Conservation (phyloP, 768 basidiomycete species). For the Termitomyces sp. region DNA sequence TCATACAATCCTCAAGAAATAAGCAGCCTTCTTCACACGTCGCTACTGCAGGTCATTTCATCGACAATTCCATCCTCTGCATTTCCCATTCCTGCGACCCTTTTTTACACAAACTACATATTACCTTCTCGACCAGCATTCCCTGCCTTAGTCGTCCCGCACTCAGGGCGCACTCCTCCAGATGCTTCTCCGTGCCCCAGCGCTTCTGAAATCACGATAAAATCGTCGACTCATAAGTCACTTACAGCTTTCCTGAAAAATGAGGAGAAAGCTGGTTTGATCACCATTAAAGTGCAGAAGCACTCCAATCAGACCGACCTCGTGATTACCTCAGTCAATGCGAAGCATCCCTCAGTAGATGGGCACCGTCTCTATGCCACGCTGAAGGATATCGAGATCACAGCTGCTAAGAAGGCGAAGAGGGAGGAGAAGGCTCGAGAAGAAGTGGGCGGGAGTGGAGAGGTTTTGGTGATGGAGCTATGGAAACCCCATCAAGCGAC, state of each 20-base stretch:
- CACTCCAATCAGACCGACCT: slow-evolving; percentile 49
- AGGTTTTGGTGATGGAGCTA: slow-evolving; percentile 61
- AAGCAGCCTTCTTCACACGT: slow-evolving; percentile 50
- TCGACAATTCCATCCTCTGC: slow-evolving; percentile 43
- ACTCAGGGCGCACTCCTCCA: slow-evolving; percentile 17
- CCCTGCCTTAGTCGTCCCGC: slow-evolving; percentile 36
- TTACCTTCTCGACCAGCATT: slow-evolving; percentile 80
- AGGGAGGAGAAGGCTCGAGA: slow-evolving; percentile 50
- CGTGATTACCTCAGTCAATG: slow-evolving; percentile 51
- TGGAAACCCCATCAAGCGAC: slow-evolving; percentile 73
- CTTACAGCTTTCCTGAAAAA: slow-evolving; percentile 77
- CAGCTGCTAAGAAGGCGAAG: slow-evolving; percentile 56
- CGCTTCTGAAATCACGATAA: slow-evolving; percentile 61
- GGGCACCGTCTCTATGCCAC: slow-evolving; percentile 54
- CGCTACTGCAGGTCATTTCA: slow-evolving; percentile 66
- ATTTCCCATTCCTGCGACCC: slow-evolving; percentile 76
- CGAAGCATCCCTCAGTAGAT: slow-evolving; percentile 52
- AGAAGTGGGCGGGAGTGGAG: slow-evolving; percentile 36
- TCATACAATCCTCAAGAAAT: slow-evolving; percentile 44
- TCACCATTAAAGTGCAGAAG: slow-evolving; percentile 68
- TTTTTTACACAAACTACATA: slow-evolving; percentile 73
- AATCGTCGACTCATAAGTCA: slow-evolving; percentile 77
- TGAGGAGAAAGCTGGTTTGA: slow-evolving; percentile 67
- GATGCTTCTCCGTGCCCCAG: slow-evolving; percentile 30
- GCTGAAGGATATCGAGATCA: slow-evolving; percentile 62